Conservation (phyloP, 768 basidiomycete species). For the Clathrus columnatus region DNA sequence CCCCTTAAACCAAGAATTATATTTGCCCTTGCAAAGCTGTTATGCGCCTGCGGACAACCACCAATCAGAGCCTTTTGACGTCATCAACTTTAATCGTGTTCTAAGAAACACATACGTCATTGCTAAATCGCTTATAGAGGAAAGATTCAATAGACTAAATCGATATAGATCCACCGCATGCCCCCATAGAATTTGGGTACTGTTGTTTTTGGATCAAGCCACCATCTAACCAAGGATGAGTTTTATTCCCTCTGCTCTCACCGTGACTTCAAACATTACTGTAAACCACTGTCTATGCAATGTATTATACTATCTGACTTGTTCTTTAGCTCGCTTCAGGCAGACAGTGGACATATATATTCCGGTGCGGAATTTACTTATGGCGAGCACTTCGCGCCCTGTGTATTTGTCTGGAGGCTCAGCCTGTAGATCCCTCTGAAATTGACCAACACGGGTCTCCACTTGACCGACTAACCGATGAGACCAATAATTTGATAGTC, state of each 20-base stretch:
- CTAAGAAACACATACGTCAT: neutral
- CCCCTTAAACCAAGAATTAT: neutral
- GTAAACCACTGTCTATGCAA: neutral
- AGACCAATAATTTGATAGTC: neutral
- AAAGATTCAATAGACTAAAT: neutral
- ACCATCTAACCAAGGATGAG: neutral
- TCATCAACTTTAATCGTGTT: neutral
- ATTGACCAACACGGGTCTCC: neutral
- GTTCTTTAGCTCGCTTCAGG: neutral
- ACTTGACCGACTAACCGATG: neutral
- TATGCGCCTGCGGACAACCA: neutral
- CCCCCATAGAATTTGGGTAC: neutral
- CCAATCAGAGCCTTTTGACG: neutral
- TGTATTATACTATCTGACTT: neutral
- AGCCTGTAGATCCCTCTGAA: neutral
- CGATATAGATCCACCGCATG: no score
- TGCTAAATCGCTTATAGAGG: neutral
- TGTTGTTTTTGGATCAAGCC: no score
- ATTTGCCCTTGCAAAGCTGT: neutral
- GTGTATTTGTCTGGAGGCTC: neutral
- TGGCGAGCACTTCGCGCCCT: neutral
- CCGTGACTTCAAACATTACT: neutral
- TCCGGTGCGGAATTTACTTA: neutral
- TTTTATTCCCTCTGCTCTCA: neutral
- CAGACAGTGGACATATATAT: neutral